Evolutionary conservation across 768 basidiomycete species (phyloP).

Genomic region (Fomitopsis serialis): DNA sequence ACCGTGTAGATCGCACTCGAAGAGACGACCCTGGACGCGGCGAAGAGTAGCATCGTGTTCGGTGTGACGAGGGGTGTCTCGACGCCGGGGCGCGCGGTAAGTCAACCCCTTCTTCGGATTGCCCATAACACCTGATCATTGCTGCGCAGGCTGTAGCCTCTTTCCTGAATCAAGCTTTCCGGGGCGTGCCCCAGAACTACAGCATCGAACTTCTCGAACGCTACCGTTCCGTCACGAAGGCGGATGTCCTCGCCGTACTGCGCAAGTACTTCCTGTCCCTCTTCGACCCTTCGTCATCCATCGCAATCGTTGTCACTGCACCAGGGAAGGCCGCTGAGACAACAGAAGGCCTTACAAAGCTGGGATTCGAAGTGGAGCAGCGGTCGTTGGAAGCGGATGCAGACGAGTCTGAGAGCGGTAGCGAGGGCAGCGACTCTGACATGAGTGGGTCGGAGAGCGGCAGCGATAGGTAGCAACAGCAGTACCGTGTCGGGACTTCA

Average conservation of each 20-base stretch:
- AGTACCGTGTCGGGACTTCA: no score
- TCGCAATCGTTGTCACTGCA: slow-evolving; percentile 79
- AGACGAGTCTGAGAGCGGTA: slow-evolving; percentile 34
- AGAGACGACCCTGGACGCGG: slow-evolving; percentile 77
- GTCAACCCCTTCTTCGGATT: neutral
- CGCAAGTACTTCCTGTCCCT: slow-evolving; percentile 77
- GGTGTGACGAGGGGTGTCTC: slow-evolving; percentile 75
- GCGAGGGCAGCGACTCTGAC: slow-evolving; percentile 9
- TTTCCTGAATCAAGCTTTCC: slow-evolving; percentile 89
- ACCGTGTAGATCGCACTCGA: slow-evolving; percentile 67
- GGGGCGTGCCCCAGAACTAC: slow-evolving; percentile 69
- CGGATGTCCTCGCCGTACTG: slow-evolving; percentile 67
- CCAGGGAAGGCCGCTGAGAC: slow-evolving; percentile 77
- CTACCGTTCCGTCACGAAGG: slow-evolving; percentile 74
- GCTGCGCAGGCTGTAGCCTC: slow-evolving; percentile 63
- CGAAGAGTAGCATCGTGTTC: slow-evolving; percentile 89
- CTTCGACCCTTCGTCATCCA: slow-evolving; percentile 71
- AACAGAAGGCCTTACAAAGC: slow-evolving; percentile 48
- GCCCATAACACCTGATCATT: neutral
- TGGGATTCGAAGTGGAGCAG: slow-evolving; percentile 80
- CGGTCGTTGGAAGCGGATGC: slow-evolving; percentile 59
- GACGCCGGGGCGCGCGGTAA: slow-evolving; percentile 81
- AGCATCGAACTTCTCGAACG: slow-evolving; percentile 73
- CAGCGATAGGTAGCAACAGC: slow-evolving; percentile 1
- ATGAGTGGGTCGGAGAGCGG: slow-evolving; percentile 2